Conservation (phyloP, 2,329 filamentous ascomycete genomes). For the Trichoderma koningii region DNA sequence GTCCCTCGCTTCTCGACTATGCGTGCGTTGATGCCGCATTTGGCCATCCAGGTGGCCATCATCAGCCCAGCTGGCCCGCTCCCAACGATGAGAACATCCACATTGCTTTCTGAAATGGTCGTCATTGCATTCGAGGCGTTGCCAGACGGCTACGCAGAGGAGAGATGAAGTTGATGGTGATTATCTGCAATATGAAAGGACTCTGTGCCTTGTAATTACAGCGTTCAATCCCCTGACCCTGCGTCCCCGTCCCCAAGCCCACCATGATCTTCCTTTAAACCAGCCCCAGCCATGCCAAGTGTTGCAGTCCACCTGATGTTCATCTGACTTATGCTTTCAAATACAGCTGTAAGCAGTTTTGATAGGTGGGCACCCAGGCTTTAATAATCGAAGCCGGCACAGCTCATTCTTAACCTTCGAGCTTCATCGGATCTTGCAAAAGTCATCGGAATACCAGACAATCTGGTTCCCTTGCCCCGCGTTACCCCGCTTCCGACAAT, state of each 20-base stretch:
- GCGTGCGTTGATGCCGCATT: neutral
- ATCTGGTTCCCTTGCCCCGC: neutral
- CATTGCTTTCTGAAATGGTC: neutral
- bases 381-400: neutral
- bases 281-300: neutral
- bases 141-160: no score
- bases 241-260: neutral
- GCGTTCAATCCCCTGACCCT: neutral
- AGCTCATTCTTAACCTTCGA: no score
- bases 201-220: neutral
- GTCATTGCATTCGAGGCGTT: neutral
- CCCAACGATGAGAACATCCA: constrained; percentile 16
- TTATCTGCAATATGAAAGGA: neutral
- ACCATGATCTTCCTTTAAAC: no score
- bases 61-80: constrained; percentile 2
- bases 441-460: neutral
- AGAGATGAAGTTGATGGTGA: neutral
- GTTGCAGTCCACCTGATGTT: neutral
- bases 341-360: neutral
- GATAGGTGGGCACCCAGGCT: neutral
- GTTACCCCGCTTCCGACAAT: constrained; percentile 3
- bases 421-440: neutral
- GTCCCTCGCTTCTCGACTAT: constrained; percentile 8
- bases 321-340: neutral
- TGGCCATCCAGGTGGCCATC: constrained; percentile 7